These are phyloP conservation scores for Pilaira anomala DNA, from an alignment of 192 early-diverging fungal species.

Conservation along the genomic window DNA sequence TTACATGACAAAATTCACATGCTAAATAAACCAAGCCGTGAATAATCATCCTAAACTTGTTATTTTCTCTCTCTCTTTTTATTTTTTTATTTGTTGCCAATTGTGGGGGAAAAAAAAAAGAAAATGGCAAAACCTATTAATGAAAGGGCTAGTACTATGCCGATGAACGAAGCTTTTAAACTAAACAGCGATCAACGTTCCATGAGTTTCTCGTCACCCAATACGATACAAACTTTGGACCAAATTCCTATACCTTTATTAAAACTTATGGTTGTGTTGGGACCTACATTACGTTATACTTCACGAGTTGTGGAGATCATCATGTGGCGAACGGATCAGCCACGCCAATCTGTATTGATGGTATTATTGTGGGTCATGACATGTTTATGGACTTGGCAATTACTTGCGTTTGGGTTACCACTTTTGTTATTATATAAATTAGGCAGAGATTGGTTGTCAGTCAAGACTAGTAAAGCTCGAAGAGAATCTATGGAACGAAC, in stretches of 20 bases:
- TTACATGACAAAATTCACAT: no score
- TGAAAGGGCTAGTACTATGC: no score
- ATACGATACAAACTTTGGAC: constrained; percentile 25
- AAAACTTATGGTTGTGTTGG: constrained; percentile 16
- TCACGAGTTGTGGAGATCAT: constrained; percentile 12
- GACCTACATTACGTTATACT: constrained; percentile 13
- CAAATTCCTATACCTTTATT: constrained; percentile 35
- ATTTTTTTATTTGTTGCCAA: no score
- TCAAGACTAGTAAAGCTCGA: constrained; percentile 13
- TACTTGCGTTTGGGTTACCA: constrained; percentile 23
- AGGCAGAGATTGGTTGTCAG: constrained; percentile 19
- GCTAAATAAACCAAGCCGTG: no score
- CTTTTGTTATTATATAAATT: constrained; percentile 18
- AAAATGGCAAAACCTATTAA: no score
- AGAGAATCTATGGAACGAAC: constrained; percentile 14
- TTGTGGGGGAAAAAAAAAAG: no score
- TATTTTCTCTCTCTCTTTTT: no score
- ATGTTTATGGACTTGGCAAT: constrained; percentile 28
- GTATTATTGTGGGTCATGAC: constrained; percentile 19
- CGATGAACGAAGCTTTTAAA: neutral
- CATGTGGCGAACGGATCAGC: constrained; percentile 20
- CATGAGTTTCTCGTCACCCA: constrained; percentile 28
- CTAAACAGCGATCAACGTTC: constrained; percentile 6
- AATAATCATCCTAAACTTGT: no score
- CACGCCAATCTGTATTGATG: constrained; percentile 21